Percentiles rank a stretch among this genome's conserved stretches.
These are phyloP conservation scores for Erigeron philadelphicus DNA, from an alignment of 140 eudicot genomes.

Conservation along the genomic window DNA sequence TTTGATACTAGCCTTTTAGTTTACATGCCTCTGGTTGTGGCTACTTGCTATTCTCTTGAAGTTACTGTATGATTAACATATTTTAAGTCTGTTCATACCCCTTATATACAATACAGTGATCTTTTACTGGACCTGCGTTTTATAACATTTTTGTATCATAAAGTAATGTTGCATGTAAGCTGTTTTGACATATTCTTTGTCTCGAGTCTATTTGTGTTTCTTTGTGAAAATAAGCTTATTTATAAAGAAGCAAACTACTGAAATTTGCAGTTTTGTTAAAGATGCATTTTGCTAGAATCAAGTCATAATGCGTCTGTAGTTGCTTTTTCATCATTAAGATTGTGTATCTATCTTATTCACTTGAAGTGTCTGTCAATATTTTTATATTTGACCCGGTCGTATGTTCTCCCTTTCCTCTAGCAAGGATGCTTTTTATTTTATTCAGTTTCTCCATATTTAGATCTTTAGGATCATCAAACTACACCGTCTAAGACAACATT, in stretches of 20 bases:
- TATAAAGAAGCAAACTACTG: not conserved
- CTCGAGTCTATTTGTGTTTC: not conserved
- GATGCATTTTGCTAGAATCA: not conserved
- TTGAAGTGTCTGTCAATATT: not conserved
- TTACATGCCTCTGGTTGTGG: slow-evolving; percentile 3
- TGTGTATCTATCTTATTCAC: not conserved
- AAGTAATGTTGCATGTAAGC: not conserved
- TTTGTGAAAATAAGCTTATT: not conserved
- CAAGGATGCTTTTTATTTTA: not conserved
- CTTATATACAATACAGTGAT: not conserved
- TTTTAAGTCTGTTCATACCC: not conserved
- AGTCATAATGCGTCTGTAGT: not conserved
- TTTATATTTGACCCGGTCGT: not conserved
- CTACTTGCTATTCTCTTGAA: not conserved
- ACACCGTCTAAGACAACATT: too few relatives aligned
- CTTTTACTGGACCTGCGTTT: not conserved
- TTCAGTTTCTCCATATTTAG: not conserved
- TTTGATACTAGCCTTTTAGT: not conserved
- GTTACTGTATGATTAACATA: not conserved
- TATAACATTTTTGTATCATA: not conserved
- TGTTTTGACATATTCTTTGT: not conserved
- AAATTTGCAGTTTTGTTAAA: not conserved
- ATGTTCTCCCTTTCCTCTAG: not conserved
- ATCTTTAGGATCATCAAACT: not conserved
- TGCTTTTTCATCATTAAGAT: not conserved